Evolutionary conservation across 495 filamentous ascomycete species (phyloP), one percentile per base, ranked within the genome.

Genomic region (Penicillium antarcticum): DNA sequence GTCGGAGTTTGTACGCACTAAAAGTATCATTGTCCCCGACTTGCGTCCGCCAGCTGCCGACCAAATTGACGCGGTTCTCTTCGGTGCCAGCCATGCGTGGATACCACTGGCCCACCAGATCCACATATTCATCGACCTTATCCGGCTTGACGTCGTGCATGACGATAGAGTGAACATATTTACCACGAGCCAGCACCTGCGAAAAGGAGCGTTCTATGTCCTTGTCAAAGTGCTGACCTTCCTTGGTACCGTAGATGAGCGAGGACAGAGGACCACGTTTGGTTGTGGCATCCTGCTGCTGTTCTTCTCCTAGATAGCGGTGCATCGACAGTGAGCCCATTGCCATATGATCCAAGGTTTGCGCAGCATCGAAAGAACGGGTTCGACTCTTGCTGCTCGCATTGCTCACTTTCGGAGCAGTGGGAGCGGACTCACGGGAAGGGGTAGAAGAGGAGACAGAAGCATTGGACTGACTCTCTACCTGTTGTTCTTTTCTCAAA

Each of bases 11-110:
- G 5, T 23, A 23, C 21, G 21, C 21, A 97, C 94, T 86, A 74
- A 98, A 98, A 0, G 92, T 96, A 62, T 97, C 92, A 60, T 91
- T 95, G 61, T 97, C 95, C 42, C 95, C 95, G 50, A 98, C 94
- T 70, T 98, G 95, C 2, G 92, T 96, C 67, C 94, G 84, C 94
- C 94, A 98, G 75, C 94, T 97, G 54, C 94, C 94, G 13, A 98
- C 94, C 42, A 98, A 75, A 71, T 98, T 86, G 61, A 97, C 95
- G 65, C 89, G 88, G 75, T 96, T 95, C 71, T 91, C 85, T 51
- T 85, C 82, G 38, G 80, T 77, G 34, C 72, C 72, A 11, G 94
- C 95, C 80, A 96, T 88, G 48, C 79, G 79, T 4, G 94, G 92
- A 67, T 98, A 98, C 87, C 88, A 95, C 34, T 81, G 75, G 48